Evolutionary conservation across 768 basidiomycete genomes (phyloP).

Genomic region (Gelatoporia subvermispora): DNA sequence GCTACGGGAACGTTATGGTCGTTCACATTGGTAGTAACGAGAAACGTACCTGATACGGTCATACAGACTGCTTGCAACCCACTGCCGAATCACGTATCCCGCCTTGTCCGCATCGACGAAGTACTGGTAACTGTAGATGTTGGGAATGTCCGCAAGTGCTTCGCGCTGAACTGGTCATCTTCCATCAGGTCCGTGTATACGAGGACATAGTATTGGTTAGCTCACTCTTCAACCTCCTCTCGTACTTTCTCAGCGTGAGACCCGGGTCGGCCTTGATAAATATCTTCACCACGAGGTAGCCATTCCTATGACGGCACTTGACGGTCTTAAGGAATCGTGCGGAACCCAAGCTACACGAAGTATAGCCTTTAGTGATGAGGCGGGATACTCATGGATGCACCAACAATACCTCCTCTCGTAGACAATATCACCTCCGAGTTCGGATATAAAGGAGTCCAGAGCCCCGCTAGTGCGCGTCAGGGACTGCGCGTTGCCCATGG

Average conservation of each 20-base stretch:
- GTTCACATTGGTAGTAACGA: background rate
- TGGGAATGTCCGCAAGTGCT: conserved; percentile 74
- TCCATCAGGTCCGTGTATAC: conserved; percentile 6
- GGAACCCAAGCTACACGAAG: conserved; percentile 50
- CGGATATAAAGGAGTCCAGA: conserved; percentile 86
- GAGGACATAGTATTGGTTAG: background rate
- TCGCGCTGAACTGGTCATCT: conserved; percentile 72
- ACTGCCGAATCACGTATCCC: conserved; percentile 92
- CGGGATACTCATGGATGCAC: background rate
- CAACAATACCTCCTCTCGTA: conserved; percentile 86
- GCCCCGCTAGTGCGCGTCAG: conserved; percentile 73
- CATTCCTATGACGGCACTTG: conserved; percentile 78
- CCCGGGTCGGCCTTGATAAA: conserved; percentile 93
- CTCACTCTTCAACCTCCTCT: conserved; percentile 72
- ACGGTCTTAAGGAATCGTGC: conserved; percentile 78
- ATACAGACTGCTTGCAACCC: conserved; percentile 91
- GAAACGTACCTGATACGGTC: conserved; percentile 86
- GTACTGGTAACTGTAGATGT: conserved; percentile 83
- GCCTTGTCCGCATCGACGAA: conserved; percentile 95
- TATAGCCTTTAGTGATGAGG: background rate
- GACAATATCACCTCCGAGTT: conserved; percentile 79
- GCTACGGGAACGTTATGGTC: conserved; percentile 36
- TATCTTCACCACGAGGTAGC: conserved; percentile 86
- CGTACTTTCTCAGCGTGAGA: conserved; percentile 68
- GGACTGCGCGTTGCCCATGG: conserved; percentile 79